Evolutionary conservation across 345 rosid genomes (phyloP).

Genomic region (Trapa bicornis): DNA sequence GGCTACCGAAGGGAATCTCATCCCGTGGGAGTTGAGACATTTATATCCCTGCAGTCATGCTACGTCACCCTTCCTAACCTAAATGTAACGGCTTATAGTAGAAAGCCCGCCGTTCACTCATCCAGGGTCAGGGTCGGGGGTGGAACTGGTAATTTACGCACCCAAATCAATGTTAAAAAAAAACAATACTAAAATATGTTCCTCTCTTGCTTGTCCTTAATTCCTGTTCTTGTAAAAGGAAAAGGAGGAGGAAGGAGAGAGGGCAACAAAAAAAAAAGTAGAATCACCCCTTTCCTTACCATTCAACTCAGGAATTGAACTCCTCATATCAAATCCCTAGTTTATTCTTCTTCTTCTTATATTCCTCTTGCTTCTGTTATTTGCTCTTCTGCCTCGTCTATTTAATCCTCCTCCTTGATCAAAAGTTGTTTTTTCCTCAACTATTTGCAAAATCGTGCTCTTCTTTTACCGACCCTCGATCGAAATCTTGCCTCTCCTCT

Average conservation of each 20-base stretch:
- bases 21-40: too few species aligned
- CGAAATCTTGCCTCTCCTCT: conserved; percentile 35
- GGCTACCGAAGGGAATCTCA: too few species aligned
- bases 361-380: background rate
- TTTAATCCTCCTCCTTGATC: background rate
- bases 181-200: too few species aligned
- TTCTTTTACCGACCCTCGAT: conserved; percentile 21
- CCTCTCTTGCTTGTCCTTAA: too few species aligned
- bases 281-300: background rate
- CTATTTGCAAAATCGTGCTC: background rate
- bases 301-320: background rate
- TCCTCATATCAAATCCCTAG: conserved; percentile 9
- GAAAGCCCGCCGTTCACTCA: too few species aligned
- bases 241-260: background rate
- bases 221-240: background rate
- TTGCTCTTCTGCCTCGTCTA: conserved; percentile 4
- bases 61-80: too few species aligned
- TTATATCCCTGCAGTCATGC: too few species aligned
- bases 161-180: too few species aligned
- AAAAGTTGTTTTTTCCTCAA: conserved; percentile 3
- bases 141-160: too few species aligned
- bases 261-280: background rate
- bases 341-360: background rate
- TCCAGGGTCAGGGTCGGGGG: too few species aligned
- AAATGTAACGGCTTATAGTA: too few species aligned